Evolutionary conservation across 306 rosid genomes (phyloP).

Genomic region (Pterocarpus santalinus): DNA sequence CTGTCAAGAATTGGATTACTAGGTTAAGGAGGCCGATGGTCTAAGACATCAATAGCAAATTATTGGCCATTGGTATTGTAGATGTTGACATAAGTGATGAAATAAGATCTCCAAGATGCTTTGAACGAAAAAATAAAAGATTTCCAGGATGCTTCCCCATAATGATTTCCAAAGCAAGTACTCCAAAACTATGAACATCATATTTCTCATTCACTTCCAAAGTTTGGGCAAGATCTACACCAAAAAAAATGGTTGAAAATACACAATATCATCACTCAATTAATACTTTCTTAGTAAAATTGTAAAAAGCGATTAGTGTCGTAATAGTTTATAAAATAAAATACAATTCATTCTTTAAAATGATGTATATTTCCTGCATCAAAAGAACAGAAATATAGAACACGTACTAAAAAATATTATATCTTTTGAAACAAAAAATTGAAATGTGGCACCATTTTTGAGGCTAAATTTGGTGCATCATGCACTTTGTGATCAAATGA

Average conservation of each 20-base stretch:
- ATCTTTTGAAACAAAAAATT: no score
- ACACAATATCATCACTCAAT: neutral
- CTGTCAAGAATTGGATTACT: neutral
- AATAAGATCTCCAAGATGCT: conserved; percentile 19
- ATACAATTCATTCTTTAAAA: no score
- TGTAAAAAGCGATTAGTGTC: no score
- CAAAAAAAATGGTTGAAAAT: neutral
- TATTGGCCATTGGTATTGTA: neutral
- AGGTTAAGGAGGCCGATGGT: neutral
- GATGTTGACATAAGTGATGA: neutral
- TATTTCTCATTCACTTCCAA: conserved; percentile 15
- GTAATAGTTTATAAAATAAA: no score
- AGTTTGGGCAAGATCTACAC: conserved; percentile 17
- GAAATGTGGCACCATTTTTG: no score
- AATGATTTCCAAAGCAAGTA: conserved; percentile 17
- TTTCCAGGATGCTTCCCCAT: conserved; percentile 17
- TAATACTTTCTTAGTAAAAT: no score
- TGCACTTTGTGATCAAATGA: no score
- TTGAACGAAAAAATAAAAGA: no score
- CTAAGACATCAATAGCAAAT: conserved; percentile 20
- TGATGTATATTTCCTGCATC: no score
- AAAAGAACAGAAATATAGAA: no score
- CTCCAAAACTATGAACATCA: conserved; percentile 26
- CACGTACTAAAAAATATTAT: no score
- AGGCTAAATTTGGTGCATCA: no score